These are phyloP conservation scores for Globisporangium carolinianum DNA, from an alignment of 352 stramenopile genomes.

Conservation along the genomic window DNA sequence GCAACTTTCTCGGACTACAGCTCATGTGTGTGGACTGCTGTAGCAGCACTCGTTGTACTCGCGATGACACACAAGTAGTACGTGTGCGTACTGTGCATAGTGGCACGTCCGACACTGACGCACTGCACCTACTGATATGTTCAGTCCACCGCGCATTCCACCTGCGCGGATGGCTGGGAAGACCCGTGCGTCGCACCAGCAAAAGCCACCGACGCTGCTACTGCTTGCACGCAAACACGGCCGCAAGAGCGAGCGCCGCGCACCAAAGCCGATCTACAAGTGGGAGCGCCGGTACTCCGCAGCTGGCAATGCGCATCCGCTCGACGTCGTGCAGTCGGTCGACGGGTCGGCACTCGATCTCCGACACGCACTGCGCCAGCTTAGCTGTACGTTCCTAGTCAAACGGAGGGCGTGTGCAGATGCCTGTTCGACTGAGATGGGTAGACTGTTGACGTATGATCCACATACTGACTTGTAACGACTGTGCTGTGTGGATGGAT, in stretches of 20 bases:
- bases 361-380: constrained; percentile 1
- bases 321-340: not conserved
- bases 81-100: too few relatives aligned
- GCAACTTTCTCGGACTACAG: constrained; percentile 6
- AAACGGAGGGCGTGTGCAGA: too few relatives aligned
- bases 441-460: too few relatives aligned
- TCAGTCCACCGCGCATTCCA: constrained; percentile 2
- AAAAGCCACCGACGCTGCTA: constrained; percentile 1
- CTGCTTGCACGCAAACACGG: constrained; percentile 11
- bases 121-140: not conserved
- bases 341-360: not conserved
- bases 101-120: too few relatives aligned
- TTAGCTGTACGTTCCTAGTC: not conserved
- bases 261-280: constrained; percentile 45
- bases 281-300: constrained; percentile 34
- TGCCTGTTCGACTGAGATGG: too few relatives aligned
- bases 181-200: constrained; percentile 19
- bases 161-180: not conserved
- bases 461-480: too few relatives aligned
- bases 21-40: not conserved
- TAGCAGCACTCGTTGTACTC: too few relatives aligned
- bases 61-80: too few relatives aligned
- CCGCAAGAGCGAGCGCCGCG: constrained; percentile 31
- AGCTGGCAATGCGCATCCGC: not conserved
- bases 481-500: too few relatives aligned